A percentile compares a stretch with the other conserved stretches of the same genome.
phyloP scores from a whole-genome alignment of 176 grass and related monocot species.

The Eleusine indica region DNA sequence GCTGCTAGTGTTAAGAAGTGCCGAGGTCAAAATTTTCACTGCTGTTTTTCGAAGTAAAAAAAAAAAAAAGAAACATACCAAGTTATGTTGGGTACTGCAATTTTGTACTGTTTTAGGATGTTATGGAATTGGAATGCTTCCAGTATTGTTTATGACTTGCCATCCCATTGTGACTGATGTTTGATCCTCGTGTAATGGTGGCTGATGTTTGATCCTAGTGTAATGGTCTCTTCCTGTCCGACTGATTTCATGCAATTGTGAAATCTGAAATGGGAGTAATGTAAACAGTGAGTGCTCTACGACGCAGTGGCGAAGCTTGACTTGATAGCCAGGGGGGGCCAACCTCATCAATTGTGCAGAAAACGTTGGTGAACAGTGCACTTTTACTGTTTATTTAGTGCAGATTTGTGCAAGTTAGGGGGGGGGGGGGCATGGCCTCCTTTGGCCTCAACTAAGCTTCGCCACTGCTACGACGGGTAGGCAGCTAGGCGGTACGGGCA shows the following conservation, averaged over 20 bases:
- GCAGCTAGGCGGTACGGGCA: no score
- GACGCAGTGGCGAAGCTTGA: no score
- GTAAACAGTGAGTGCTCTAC: not conserved
- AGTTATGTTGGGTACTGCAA: slow-evolving; percentile 17
- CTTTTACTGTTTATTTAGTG: no score
- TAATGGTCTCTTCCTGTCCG: not conserved
- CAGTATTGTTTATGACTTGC: slow-evolving; percentile 9
- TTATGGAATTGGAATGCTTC: slow-evolving; percentile 26
- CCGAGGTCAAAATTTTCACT: not conserved
- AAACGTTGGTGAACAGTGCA: no score
- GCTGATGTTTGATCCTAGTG: not conserved
- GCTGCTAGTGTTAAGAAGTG: slow-evolving; percentile 14
- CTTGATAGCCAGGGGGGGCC: no score
- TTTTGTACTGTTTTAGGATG: slow-evolving; percentile 41
- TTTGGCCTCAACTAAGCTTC: no score
- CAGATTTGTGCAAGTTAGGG: no score
- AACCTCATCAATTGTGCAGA: no score
- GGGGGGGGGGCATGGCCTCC: no score
- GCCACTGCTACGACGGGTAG: not conserved
- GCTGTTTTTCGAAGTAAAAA: slow-evolving; percentile 9
- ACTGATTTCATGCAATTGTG: not conserved
- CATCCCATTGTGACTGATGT: not conserved
- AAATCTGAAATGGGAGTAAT: not conserved
- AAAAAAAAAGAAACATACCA: not conserved
- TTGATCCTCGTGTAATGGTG: not conserved